Percentiles rank a stretch among this genome's conserved stretches.
Evolutionary conservation across 2,329 filamentous ascomycete species (phyloP).

Genomic region (Xylaria digitata): DNA sequence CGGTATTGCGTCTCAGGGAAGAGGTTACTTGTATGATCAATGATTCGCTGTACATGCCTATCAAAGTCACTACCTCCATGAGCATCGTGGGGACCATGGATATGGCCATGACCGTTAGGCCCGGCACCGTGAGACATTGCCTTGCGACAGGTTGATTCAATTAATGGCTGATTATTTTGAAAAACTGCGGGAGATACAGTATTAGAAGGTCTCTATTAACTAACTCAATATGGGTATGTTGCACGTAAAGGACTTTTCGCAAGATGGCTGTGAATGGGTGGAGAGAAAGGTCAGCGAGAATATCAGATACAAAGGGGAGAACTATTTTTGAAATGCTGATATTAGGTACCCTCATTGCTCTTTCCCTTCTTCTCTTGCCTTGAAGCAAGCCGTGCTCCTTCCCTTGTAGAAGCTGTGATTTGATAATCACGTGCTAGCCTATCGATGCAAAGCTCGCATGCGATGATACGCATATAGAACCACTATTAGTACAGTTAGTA

Average conservation of each 20-base stretch:
- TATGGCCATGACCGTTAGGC: constrained; percentile 29
- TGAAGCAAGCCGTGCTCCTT: constrained; percentile 14
- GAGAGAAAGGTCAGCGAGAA: not conserved
- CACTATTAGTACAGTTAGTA: not conserved
- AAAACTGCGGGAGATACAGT: not conserved
- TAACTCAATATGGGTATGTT: not conserved
- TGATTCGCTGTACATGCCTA: constrained; percentile 48
- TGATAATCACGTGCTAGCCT: constrained; percentile 26
- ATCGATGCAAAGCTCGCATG: not conserved
- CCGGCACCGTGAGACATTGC: constrained; percentile 42
- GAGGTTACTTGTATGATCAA: constrained; percentile 44
- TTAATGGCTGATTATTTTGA: not conserved
- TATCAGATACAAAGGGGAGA: no score
- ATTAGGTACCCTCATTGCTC: constrained; percentile 3
- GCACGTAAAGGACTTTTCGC: not conserved
- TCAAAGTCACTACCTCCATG: constrained; percentile 39
- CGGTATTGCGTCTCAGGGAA: constrained; percentile 37
- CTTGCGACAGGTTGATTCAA: not conserved
- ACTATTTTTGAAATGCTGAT: not conserved
- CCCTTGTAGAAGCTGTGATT: not conserved
- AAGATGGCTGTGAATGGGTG: not conserved
- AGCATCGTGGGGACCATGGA: constrained; percentile 43
- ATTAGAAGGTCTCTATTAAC: not conserved
- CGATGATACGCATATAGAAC: not conserved
- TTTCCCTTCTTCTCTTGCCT: constrained; percentile 8